Conservation (phyloP, 352 stramenopile species). For the Peronospora destructor region DNA sequence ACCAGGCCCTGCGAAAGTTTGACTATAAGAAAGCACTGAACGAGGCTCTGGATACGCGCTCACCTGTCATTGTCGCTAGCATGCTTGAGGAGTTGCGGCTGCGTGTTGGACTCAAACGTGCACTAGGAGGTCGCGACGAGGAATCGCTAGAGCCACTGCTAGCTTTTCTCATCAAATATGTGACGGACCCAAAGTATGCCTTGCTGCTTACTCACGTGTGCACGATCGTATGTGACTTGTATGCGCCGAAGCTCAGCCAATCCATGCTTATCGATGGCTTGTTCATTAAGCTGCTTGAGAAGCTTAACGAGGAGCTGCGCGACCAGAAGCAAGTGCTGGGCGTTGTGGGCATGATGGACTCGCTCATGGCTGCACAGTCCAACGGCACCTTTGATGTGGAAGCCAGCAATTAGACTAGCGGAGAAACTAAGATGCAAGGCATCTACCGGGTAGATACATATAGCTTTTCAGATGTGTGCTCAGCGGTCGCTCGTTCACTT, state of each 20-base stretch:
- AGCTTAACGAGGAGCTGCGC: slow-evolving; percentile 78
- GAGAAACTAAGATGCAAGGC: slow-evolving; percentile 23
- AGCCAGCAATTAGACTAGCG: slow-evolving; percentile 30
- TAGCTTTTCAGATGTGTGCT: slow-evolving; percentile 16
- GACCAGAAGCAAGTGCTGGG: slow-evolving; percentile 81
- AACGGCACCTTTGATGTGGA: slow-evolving; percentile 43
- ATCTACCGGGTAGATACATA: slow-evolving; percentile 18
- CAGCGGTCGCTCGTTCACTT: slow-evolving; percentile 4
- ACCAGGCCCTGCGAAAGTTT: slow-evolving; percentile 91
- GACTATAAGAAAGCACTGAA: slow-evolving; percentile 94
- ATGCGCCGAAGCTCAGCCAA: slow-evolving; percentile 87
- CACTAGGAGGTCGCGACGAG: slow-evolving; percentile 89
- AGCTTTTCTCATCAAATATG: slow-evolving; percentile 92
- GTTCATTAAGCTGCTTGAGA: slow-evolving; percentile 89
- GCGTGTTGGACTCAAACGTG: slow-evolving; percentile 84
- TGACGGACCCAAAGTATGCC: slow-evolving; percentile 92
- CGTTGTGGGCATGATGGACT: slow-evolving; percentile 87
- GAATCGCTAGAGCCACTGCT: slow-evolving; percentile 91
- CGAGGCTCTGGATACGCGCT: slow-evolving; percentile 87
- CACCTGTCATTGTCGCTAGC: slow-evolving; percentile 87
- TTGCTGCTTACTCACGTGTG: slow-evolving; percentile 89
- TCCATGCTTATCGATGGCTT: slow-evolving; percentile 90
- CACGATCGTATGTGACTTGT: slow-evolving; percentile 90
- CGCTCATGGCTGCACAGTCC: slow-evolving; percentile 79
- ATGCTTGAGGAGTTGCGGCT: slow-evolving; percentile 93